Base-by-base conservation (phyloP, 805 yeast species). In the Sugiyamaella qingdaonensis region DNA sequence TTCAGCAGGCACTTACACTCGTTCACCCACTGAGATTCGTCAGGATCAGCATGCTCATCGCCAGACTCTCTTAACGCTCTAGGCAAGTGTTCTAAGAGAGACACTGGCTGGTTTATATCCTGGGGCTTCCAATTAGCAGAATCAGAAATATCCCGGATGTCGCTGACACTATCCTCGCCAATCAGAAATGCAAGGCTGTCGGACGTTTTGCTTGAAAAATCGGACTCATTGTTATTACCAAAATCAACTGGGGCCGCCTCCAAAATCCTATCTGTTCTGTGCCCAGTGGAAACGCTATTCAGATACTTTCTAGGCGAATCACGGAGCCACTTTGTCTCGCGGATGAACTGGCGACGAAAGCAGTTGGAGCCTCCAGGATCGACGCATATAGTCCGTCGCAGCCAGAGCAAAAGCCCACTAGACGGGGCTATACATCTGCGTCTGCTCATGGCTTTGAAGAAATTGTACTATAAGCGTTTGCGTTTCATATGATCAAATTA, bases 351-450 rank as follows among this genome's bases (percentile, higher is more conserved):
- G 18, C 36, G 37, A 13, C 48, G 48, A n/a, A 32, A 19, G 18
- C 36, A 45, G 14, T 27, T 35, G 8, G 48, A 29, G 14, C 29
- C 36, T 9, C 48, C 33, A 45, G 48, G n/a, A 14, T 32, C 37
- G n/a, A 29, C 21, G 11, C 21, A 27, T 11, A 32, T n/a, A 16
- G 39, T 32, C 33, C 37, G 16, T 27, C 37, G 33, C 48, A 45
- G 37, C 37, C 32, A 45, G 13, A 31, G 36, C 13, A 45, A 24
- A 16, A 45, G 37, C 48, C 48, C 48, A 14, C 48, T 45, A 10
- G 48, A 45, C 13, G 48, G 48, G 27, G 48, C 48, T 5, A 45
- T n/a, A 29, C 9, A 39, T 39, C 43, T 39, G 19, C 43, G 29
- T 18, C 24, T 31, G 37, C 18, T 45, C 36, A 45, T 32, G 19